Evolutionary conservation across 1,284 basidiomycete species (phyloP), one percentile per base, ranked within the genome.

Genomic region (Grifola frondosa): DNA sequence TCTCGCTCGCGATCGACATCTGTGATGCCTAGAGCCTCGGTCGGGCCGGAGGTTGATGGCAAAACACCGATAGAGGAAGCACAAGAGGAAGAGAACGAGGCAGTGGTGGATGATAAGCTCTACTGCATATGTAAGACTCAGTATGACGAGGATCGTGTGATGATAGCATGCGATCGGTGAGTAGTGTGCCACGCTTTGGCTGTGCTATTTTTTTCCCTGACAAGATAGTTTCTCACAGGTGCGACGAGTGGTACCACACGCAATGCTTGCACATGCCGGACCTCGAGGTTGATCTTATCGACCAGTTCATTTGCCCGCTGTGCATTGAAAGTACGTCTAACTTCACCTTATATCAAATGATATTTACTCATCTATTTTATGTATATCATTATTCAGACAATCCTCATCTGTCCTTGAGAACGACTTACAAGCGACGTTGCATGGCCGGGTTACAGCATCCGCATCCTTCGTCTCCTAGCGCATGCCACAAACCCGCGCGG

Each of bases 121-220:
- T 93, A 92, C 54, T 93, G 90, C 56, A 69, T 93, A 9, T 92
- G 89, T 69, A 80, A 86, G 65, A 86, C 82, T 17, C 75, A 70
- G 51, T 91, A 92, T 53, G 85, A 92, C 51, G 87, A 90, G 59
- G 86, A 89, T 59, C 71, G 76, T 47, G 76, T 84, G 44, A 92
- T 93, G 90, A 91, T 93, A 61, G 89, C 88, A n/a, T 92, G 90
- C 60, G 90, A 93, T 68, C 75, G 81, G 88, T 89, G 53, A 44
- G 70, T 58, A 5, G 12, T 13, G 26, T n/a, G 32, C 20, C 24
- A 15, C n/a, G n/a, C n/a, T 26, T 25, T 19, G 9, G 37, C 33
- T 24, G 32, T 33, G 35, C 25, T 35, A 8, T 29, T 45, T 17
- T 30, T 31, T 19, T 28, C n/a, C 9, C 30, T 53, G 48, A 45